phyloP scores from a whole-genome alignment of 148 eudicot genomes.

The Rhododendron ovatum region DNA sequence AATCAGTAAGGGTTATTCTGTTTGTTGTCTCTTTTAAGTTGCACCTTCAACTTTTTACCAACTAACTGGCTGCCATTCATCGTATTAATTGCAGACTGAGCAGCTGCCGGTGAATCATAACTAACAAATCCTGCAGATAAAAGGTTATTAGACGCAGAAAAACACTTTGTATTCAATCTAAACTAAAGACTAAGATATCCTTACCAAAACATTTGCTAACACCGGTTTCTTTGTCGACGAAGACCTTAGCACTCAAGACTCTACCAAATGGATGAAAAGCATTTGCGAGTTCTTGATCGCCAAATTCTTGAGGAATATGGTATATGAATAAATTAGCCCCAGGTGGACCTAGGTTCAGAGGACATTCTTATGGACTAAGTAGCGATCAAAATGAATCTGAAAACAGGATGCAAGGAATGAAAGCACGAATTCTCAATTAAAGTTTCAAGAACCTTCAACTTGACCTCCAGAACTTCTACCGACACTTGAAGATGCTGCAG shows the following conservation, averaged over 20 bases:
- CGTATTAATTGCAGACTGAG: slow-evolving; percentile 73
- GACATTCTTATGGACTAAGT: neutral
- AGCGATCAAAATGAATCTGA: neutral
- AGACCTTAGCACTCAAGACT: slow-evolving; percentile 93
- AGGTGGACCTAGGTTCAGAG: slow-evolving; percentile 60
- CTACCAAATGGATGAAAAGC: slow-evolving; percentile 81
- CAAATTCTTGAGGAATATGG: slow-evolving; percentile 95
- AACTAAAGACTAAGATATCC: slow-evolving; percentile 10
- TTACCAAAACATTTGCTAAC: slow-evolving; percentile 96
- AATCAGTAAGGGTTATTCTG: slow-evolving; percentile 53
- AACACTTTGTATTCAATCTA: neutral
- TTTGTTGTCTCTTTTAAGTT: slow-evolving; percentile 87
- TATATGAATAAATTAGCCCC: slow-evolving; percentile 95
- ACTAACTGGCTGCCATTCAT: slow-evolving; percentile 94
- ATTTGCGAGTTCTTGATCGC: slow-evolving; percentile 79
- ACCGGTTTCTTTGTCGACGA: slow-evolving; percentile 83
- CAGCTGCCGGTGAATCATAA: slow-evolving; percentile 79
- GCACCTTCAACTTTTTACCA: slow-evolving; percentile 96
- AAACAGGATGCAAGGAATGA: neutral
- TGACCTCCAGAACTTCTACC: slow-evolving; percentile 61
- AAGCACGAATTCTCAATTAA: neutral
- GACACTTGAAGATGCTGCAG: slow-evolving; percentile 76
- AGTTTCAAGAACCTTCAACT: slow-evolving; percentile 56
- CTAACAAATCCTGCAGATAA: slow-evolving; percentile 83
- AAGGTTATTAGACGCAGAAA: slow-evolving; percentile 23